Conservation (phyloP, 2,329 filamentous ascomycete genomes). For the Colletotrichum euphorbiae region DNA sequence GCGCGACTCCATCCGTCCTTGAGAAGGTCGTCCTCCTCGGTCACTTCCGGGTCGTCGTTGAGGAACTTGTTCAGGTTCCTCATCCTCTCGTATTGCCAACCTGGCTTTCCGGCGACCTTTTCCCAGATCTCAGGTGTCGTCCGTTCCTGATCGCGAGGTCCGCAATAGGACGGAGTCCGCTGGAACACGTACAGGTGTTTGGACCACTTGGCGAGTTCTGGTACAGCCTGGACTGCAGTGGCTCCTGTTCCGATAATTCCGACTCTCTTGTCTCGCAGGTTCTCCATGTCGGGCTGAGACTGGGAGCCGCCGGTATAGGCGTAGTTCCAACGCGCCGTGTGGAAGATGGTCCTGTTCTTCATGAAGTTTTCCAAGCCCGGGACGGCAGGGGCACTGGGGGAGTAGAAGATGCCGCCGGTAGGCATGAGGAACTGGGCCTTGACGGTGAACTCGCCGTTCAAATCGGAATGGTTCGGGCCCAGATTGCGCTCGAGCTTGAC, state of each 20-base stretch:
- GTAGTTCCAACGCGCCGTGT: slow-evolving; percentile 61
- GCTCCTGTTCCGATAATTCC: slow-evolving; percentile 63
- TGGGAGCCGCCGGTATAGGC: slow-evolving; percentile 54
- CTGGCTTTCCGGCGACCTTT: slow-evolving; percentile 21
- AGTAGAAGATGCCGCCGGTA: slow-evolving; percentile 52
- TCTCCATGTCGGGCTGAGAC: slow-evolving; percentile 53
- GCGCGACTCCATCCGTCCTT: slow-evolving; percentile 58
- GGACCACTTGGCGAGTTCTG: slow-evolving; percentile 58
- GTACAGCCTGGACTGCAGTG: slow-evolving; percentile 58
- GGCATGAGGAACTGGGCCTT: slow-evolving; percentile 54
- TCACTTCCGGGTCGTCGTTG: background rate
- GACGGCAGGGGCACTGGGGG: slow-evolving; percentile 48
- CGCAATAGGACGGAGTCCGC: slow-evolving; percentile 60
- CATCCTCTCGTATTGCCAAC: slow-evolving; percentile 57
- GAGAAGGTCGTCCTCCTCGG: slow-evolving; percentile 55
- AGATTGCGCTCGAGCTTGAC: slow-evolving; percentile 42
- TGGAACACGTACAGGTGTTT: slow-evolving; percentile 66
- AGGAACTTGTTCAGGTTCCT: background rate
- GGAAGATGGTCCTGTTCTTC: slow-evolving; percentile 56
- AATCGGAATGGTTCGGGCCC: slow-evolving; percentile 48
- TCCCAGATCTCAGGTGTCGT: slow-evolving; percentile 56
- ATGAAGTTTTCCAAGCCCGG: slow-evolving; percentile 42
- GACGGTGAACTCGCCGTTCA: slow-evolving; percentile 42
- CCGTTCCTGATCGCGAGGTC: slow-evolving; percentile 49
- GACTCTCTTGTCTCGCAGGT: slow-evolving; percentile 59